Evolutionary conservation across 768 basidiomycete genomes (phyloP).

Genomic region (Roridomyces roridus): DNA sequence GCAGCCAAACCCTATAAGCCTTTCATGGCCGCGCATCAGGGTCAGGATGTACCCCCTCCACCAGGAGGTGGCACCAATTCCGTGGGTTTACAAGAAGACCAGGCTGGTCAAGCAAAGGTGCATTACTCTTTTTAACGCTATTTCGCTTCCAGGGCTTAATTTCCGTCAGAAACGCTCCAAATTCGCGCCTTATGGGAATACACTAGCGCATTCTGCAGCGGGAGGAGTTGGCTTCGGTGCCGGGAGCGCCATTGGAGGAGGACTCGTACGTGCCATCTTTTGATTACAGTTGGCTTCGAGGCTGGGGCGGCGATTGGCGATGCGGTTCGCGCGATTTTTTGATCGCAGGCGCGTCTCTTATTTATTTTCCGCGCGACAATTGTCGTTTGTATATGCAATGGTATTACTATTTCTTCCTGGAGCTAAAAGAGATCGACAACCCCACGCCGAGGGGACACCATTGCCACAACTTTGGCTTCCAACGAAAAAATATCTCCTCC

Average conservation of each 20-base stretch:
- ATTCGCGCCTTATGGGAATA: constrained; percentile 62
- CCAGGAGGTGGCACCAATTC: constrained; percentile 42
- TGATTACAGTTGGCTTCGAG: background rate
- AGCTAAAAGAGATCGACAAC: constrained; percentile 24
- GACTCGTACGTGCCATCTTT: background rate
- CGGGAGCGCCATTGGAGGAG: constrained; percentile 41
- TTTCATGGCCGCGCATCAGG: constrained; percentile 51
- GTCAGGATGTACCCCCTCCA: constrained; percentile 44
- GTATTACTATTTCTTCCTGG: too few species aligned
- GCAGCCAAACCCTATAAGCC: constrained; percentile 45
- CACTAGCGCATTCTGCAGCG: constrained; percentile 64
- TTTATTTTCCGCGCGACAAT: constrained; percentile 2
- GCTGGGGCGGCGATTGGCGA: constrained; percentile 54
- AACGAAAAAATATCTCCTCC: constrained; percentile 42
- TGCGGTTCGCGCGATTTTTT: constrained; percentile 52
- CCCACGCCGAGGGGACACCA: constrained; percentile 37
- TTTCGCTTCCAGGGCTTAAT: too few species aligned
- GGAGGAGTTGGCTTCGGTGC: constrained; percentile 83
- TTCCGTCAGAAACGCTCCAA: constrained; percentile 57
- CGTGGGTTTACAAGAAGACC: constrained; percentile 51
- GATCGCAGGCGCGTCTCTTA: background rate
- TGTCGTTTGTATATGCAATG: constrained; percentile 1
- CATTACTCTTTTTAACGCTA: too few species aligned
- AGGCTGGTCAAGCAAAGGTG: constrained; percentile 39
- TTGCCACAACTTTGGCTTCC: constrained; percentile 44